Percentiles rank a stretch among this genome's conserved stretches.
phyloP scores from a whole-genome alignment of 495 filamentous ascomycete genomes.

The Symbiotaphrina buchneri region DNA sequence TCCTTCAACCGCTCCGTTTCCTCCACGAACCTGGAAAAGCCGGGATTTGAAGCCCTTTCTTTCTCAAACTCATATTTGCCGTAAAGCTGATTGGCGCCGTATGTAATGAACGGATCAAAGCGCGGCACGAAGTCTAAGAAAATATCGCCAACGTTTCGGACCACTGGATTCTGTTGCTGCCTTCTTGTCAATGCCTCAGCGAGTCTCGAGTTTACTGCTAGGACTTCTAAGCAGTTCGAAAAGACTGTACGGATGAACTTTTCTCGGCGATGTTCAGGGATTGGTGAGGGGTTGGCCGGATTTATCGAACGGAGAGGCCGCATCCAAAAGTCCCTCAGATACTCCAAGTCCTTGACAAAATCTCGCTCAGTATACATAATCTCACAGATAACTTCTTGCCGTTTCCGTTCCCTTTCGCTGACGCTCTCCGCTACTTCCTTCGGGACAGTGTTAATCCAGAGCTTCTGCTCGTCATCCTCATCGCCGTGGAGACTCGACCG shows the following conservation, averaged over 20 bases:
- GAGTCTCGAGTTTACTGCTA: conserved; percentile 69
- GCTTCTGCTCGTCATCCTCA: conserved; percentile 83
- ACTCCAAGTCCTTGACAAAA: conserved; percentile 98
- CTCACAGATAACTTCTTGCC: conserved; percentile 95
- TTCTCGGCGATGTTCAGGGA: conserved; percentile 72
- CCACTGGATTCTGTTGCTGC: conserved; percentile 75
- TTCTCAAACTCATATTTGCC: conserved; percentile 97
- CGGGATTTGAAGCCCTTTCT: conserved; percentile 68
- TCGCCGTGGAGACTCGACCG: conserved; percentile 65
- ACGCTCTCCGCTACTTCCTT: conserved; percentile 85
- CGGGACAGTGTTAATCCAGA: conserved; percentile 97
- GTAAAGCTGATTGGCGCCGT: conserved; percentile 89
- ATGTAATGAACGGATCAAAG: conserved; percentile 92
- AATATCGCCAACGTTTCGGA: conserved; percentile 78
- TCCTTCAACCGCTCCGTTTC: conserved; percentile 93
- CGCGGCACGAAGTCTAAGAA: conserved; percentile 80
- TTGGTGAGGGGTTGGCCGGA: conserved; percentile 48
- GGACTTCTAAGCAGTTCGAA: conserved; percentile 85
- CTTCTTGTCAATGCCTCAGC: conserved; percentile 72
- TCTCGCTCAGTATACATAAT: conserved; percentile 98
- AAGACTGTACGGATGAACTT: conserved; percentile 88
- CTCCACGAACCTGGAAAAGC: conserved; percentile 82
- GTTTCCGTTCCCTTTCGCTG: conserved; percentile 80
- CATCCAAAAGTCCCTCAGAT: conserved; percentile 98
- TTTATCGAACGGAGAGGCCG: conserved; percentile 54